Conservation (phyloP, 208 protist species). For the Naegleria gruberi region DNA sequence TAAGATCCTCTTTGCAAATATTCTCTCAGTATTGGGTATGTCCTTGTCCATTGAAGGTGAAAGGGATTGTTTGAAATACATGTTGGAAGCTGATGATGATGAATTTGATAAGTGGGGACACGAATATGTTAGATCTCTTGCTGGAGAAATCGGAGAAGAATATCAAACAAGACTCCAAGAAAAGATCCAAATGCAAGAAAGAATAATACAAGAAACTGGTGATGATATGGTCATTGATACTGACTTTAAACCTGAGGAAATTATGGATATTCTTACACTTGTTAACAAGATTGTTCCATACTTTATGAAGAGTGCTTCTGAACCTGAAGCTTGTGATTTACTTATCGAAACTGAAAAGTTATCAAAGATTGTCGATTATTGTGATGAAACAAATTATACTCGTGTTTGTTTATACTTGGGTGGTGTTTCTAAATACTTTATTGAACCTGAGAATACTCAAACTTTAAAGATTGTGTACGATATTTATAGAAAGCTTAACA, state of each 20-base stretch:
- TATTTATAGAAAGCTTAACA: constrained; percentile 81
- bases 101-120: constrained; percentile 95
- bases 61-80: constrained; percentile 76
- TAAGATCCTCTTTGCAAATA: constrained; percentile 78
- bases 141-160: constrained; percentile 83
- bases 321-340: constrained; percentile 96
- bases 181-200: constrained; percentile 27
- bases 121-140: constrained; percentile 93
- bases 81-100: constrained; percentile 81
- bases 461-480: constrained; percentile 75
- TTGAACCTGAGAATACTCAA: constrained; percentile 81
- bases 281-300: constrained; percentile 86
- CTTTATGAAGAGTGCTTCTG: constrained; percentile 87
- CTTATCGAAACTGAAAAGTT: constrained; percentile 89
- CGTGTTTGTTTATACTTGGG: constrained; percentile 89
- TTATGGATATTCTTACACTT: constrained; percentile 68
- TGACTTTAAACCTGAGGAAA: constrained; percentile 47
- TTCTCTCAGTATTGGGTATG: constrained; percentile 97
- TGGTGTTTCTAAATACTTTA: constrained; percentile 81
- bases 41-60: constrained; percentile 61
- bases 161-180: constrained; percentile 58
- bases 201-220: not conserved
- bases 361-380: constrained; percentile 65
- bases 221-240: constrained; percentile 26
- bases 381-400: constrained; percentile 84